Conservation (phyloP, 2,329 filamentous ascomycete genomes). For the Paracamarosporium sp. region DNA sequence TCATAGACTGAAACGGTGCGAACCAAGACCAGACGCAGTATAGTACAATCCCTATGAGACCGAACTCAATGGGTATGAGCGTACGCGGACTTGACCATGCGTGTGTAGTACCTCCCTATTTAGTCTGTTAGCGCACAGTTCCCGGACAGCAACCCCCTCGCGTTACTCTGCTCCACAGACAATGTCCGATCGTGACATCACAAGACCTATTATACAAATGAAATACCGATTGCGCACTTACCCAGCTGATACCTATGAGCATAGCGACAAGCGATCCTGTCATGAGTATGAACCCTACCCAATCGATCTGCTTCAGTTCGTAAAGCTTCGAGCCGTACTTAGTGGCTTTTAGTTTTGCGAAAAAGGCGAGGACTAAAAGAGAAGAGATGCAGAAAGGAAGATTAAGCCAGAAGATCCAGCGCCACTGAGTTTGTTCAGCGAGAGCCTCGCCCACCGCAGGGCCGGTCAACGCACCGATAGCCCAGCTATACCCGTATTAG, state of each 20-base stretch:
- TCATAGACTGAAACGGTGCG: slow-evolving; percentile 26
- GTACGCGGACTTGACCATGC: slow-evolving; percentile 26
- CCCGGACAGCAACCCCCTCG: slow-evolving; percentile 1
- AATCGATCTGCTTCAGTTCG: slow-evolving; percentile 64
- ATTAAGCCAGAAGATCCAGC: slow-evolving; percentile 51
- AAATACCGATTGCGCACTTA: slow-evolving; percentile 15
- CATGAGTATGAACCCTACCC: slow-evolving; percentile 65
- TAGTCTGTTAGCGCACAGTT: slow-evolving; percentile 7
- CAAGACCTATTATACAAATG: background rate
- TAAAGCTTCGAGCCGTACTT: slow-evolving; percentile 45
- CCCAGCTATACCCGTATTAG: slow-evolving; percentile 26
- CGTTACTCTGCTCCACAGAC: background rate
- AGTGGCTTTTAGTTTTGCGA: slow-evolving; percentile 45
- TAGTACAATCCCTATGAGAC: slow-evolving; percentile 21
- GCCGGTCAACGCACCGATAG: slow-evolving; percentile 41
- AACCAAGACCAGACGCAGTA: slow-evolving; percentile 30
- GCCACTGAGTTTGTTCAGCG: slow-evolving; percentile 25
- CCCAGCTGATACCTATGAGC: slow-evolving; percentile 63
- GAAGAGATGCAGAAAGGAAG: slow-evolving; percentile 43
- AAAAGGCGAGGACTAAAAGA: slow-evolving; percentile 48
- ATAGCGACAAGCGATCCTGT: slow-evolving; percentile 61
- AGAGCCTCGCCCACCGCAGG: slow-evolving; percentile 43
- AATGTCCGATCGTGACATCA: background rate
- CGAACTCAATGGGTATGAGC: slow-evolving; percentile 25
- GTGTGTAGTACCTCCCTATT: slow-evolving; percentile 28